Evolutionary conservation across 371 early-diverging fungal species (phyloP).

Genomic region (Circinella minor): DNA sequence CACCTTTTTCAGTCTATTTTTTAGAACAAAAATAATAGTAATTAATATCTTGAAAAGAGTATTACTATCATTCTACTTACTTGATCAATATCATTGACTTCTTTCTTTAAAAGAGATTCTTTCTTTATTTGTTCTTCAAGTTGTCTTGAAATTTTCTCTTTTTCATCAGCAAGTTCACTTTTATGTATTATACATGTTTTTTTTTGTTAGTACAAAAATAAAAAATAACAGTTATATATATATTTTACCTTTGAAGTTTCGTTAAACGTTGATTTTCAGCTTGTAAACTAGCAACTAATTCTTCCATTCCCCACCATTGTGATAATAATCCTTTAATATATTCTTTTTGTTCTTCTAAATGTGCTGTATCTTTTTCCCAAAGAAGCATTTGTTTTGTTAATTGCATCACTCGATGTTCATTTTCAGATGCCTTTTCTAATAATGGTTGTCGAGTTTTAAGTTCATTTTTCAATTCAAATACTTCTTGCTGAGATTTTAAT

Average conservation of each 20-base stretch:
- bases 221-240: background rate
- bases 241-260: slow-evolving; percentile 28
- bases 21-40: background rate
- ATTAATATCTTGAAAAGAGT: background rate
- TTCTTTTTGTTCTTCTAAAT: slow-evolving; percentile 48
- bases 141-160: slow-evolving; percentile 3
- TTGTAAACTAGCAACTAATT: slow-evolving; percentile 43
- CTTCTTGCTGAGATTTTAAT: slow-evolving; percentile 34
- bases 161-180: background rate
- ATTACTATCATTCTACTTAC: background rate
- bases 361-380: slow-evolving; percentile 52
- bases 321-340: slow-evolving; percentile 47
- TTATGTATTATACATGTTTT: too few species aligned
- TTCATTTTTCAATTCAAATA: slow-evolving; percentile 58
- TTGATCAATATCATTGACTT: background rate
- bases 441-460: slow-evolving; percentile 54
- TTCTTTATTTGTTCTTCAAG: slow-evolving; percentile 3
- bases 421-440: slow-evolving; percentile 53
- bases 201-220: too few species aligned
- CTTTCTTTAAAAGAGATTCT: background rate
- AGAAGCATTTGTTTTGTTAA: slow-evolving; percentile 62
- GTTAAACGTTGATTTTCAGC: slow-evolving; percentile 30
- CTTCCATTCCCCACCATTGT: slow-evolving; percentile 52
- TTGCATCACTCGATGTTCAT: slow-evolving; percentile 61
- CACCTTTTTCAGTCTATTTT: background rate